Percentiles rank a stretch among this genome's conserved stretches.
These are phyloP conservation scores for Pseudomonodictys pantanalensis DNA, from an alignment of 495 filamentous ascomycete genomes.

Conservation along the genomic window DNA sequence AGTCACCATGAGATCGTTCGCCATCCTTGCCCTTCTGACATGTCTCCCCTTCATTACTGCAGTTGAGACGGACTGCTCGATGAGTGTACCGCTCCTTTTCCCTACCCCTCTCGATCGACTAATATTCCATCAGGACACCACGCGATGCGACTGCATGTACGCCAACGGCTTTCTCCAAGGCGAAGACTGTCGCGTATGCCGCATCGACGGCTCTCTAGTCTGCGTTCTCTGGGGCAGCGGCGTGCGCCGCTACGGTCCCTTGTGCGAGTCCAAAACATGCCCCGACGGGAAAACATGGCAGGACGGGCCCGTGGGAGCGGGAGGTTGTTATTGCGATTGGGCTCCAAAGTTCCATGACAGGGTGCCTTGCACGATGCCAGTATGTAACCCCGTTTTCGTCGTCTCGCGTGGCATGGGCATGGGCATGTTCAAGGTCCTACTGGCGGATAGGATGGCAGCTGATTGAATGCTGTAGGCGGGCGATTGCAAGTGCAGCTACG, in stretches of 20 bases:
- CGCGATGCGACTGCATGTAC: constrained; percentile 18
- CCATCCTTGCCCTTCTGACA: neutral
- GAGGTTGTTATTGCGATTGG: constrained; percentile 11
- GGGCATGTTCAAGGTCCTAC: neutral
- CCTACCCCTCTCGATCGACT: neutral
- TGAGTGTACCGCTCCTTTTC: constrained; percentile 1
- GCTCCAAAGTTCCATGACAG: constrained; percentile 5
- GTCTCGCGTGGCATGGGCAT: neutral
- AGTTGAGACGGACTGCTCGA: constrained; percentile 14
- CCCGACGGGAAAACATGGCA: neutral
- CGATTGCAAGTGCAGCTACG: constrained; percentile 9
- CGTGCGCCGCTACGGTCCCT: constrained; percentile 9
- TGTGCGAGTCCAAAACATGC: constrained; percentile 4
- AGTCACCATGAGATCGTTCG: no score
- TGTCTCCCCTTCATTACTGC: neutral
- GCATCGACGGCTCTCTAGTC: neutral
- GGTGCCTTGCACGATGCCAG: constrained; percentile 6
- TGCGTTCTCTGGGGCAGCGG: constrained; percentile 17
- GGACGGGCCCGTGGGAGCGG: neutral
- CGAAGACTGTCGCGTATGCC: constrained; percentile 17
- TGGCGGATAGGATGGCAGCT: neutral
- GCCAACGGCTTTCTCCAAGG: neutral
- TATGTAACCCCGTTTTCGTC: neutral
- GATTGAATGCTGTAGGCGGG: neutral
- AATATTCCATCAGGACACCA: constrained; percentile 12